A percentile compares a stretch with the other conserved stretches of the same genome.
phyloP scores from a whole-genome alignment of 2,329 filamentous ascomycete species.

The Emmonsiellopsis sp. region DNA sequence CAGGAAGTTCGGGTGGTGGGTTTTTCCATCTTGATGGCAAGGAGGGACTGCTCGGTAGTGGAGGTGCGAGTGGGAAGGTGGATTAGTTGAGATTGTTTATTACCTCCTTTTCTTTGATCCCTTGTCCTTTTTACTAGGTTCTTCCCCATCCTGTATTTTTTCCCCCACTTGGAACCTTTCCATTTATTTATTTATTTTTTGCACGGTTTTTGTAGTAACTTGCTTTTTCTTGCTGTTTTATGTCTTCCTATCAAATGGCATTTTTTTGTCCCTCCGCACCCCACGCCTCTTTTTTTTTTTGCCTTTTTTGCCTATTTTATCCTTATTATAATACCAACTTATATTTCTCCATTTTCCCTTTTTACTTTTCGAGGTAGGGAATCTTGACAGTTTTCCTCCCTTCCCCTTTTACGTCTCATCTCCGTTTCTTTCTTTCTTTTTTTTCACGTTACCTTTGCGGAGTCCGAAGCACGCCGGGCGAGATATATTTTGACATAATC shows the following conservation, averaged over 20 bases:
- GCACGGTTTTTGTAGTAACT: too few species aligned
- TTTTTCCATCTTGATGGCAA: constrained; percentile 43
- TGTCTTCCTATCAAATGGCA: too few species aligned
- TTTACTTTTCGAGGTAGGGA: too few species aligned
- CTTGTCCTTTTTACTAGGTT: neutral
- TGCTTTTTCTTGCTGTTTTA: too few species aligned
- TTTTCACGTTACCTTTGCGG: neutral
- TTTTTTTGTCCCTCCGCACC: too few species aligned
- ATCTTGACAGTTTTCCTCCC: too few species aligned
- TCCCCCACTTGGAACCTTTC: too few species aligned
- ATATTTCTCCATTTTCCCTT: too few species aligned
- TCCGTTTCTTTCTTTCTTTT: neutral
- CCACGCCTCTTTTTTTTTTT: neutral
- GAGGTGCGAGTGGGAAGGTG: constrained; percentile 35
- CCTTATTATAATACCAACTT: too few species aligned
- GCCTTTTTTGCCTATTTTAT: neutral
- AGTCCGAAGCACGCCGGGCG: neutral
- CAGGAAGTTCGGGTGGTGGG: constrained; percentile 27
- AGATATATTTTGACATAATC: neutral
- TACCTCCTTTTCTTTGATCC: too few species aligned
- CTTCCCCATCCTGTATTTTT: neutral
- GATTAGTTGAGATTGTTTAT: constrained; percentile 24
- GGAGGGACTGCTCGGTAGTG: constrained; percentile 36
- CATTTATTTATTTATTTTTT: too few species aligned
- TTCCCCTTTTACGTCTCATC: neutral